A percentile compares a stretch with the other conserved stretches of the same genome.
These are phyloP conservation scores for Coemansia sp. DNA, from an alignment of 192 early-diverging fungal species.

Conservation along the genomic window DNA sequence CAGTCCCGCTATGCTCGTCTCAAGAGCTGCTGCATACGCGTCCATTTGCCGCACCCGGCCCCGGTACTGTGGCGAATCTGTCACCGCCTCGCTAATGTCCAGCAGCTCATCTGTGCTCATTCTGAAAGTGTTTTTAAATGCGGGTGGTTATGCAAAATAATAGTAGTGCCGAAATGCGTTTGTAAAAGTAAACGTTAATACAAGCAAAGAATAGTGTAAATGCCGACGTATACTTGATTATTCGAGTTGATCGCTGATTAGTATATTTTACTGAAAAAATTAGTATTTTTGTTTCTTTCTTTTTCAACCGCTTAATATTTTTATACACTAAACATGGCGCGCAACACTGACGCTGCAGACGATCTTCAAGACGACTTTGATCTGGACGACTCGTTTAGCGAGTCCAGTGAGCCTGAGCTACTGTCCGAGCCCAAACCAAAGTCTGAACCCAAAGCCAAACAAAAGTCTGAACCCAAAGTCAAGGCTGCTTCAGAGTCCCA, in stretches of 20 bases:
- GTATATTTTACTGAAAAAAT: neutral
- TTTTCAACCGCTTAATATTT: neutral
- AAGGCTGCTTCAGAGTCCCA: slow-evolving; percentile 11
- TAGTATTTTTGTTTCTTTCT: slow-evolving; percentile 3
- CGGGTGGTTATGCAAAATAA: no score
- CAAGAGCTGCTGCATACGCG: slow-evolving; percentile 35
- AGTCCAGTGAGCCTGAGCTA: neutral
- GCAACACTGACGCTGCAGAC: slow-evolving; percentile 28
- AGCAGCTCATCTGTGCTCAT: slow-evolving; percentile 27
- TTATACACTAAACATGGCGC: slow-evolving; percentile 8
- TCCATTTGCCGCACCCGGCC: slow-evolving; percentile 36
- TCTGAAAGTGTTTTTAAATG: neutral
- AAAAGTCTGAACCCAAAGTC: neutral
- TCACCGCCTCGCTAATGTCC: slow-evolving; percentile 32
- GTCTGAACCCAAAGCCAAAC: neutral
- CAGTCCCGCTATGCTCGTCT: slow-evolving; percentile 33
- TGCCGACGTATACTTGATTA: no score
- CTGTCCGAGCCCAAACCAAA: neutral
- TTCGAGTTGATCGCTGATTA: no score
- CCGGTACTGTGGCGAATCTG: slow-evolving; percentile 49
- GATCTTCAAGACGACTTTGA: slow-evolving; percentile 50
- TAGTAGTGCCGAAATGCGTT: no score
- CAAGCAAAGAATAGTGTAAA: no score
- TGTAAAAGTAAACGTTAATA: no score
- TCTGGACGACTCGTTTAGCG: slow-evolving; percentile 29